Evolutionary conservation across 2,329 filamentous ascomycete genomes (phyloP).

Genomic region (Diaporthe capsici): DNA sequence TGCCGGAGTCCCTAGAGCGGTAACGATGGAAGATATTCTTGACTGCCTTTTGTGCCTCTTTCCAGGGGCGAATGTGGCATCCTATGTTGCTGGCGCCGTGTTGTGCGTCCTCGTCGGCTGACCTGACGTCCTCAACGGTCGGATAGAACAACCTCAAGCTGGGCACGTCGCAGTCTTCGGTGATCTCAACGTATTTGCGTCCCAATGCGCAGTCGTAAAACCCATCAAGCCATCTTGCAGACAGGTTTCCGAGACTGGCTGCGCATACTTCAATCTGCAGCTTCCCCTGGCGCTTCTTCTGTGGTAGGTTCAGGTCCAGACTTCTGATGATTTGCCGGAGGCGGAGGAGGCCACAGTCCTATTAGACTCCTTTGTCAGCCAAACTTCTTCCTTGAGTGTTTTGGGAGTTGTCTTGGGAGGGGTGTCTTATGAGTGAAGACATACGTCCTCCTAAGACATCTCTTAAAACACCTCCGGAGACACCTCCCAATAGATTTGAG

Average conservation of each 20-base stretch:
- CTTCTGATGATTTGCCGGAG: constrained; percentile 42
- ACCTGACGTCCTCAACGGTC: constrained; percentile 43
- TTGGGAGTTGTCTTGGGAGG: too few species aligned
- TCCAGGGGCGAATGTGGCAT: constrained; percentile 46
- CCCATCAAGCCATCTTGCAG: constrained; percentile 44
- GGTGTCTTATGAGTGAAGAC: too few species aligned
- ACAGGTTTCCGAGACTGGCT: constrained; percentile 45
- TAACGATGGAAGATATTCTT: constrained; percentile 46
- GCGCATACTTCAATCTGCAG: constrained; percentile 46
- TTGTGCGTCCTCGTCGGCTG: constrained; percentile 40
- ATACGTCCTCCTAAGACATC: too few species aligned
- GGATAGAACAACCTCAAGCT: constrained; percentile 46
- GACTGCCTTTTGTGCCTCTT: constrained; percentile 41
- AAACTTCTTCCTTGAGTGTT: too few species aligned
- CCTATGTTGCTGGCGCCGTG: constrained; percentile 45
- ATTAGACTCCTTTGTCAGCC: too few species aligned
- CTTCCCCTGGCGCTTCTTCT: constrained; percentile 38
- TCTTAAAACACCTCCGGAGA: too few species aligned
- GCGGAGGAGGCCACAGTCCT: constrained; percentile 45
- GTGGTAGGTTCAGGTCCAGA: constrained; percentile 38
- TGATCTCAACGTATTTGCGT: constrained; percentile 34
- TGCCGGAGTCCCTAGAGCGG: constrained; percentile 46
- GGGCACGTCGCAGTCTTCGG: constrained; percentile 39
- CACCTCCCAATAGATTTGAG: too few species aligned
- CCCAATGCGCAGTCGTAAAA: constrained; percentile 46